Conservation (phyloP, 2,329 filamentous ascomycete genomes). For the Monilinia fructigena region DNA sequence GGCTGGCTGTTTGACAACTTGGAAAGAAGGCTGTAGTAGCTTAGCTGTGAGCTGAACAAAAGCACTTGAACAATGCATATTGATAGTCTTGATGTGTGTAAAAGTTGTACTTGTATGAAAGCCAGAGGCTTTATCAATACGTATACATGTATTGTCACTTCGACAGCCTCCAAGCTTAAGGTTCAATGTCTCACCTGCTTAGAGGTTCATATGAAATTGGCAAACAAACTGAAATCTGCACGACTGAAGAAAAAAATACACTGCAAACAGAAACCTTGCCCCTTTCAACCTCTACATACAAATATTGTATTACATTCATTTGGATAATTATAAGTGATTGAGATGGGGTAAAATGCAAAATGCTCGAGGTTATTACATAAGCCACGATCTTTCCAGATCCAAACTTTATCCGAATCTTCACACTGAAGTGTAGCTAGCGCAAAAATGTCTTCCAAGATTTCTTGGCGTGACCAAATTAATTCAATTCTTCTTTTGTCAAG, state of each 20-base stretch:
- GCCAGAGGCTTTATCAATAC: not conserved
- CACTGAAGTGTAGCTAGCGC: not conserved
- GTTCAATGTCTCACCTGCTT: constrained; percentile 6
- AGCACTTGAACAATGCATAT: constrained; percentile 8
- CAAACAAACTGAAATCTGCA: not conserved
- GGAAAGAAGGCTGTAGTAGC: constrained; percentile 22
- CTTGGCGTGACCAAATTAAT: constrained; percentile 18
- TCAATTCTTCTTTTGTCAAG: constrained; percentile 8
- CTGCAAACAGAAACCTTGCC: not conserved
- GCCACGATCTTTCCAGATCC: not conserved
- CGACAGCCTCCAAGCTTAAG: not conserved
- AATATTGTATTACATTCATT: not conserved
- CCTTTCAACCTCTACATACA: not conserved
- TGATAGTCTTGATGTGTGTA: not conserved
- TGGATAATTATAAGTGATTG: not conserved
- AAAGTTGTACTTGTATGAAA: not conserved
- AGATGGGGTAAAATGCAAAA: not conserved
- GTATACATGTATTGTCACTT: not conserved
- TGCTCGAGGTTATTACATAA: not conserved
- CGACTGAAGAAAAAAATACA: not conserved
- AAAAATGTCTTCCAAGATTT: constrained; percentile 12
- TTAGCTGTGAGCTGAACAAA: not conserved
- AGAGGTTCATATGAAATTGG: constrained; percentile 1
- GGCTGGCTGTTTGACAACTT: constrained; percentile 22
- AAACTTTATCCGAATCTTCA: not conserved